A percentile compares a stretch with the other conserved stretches of the same genome.
Evolutionary conservation across 164 flowering plant species (phyloP).

Genomic region (Pachysandra terminalis): DNA sequence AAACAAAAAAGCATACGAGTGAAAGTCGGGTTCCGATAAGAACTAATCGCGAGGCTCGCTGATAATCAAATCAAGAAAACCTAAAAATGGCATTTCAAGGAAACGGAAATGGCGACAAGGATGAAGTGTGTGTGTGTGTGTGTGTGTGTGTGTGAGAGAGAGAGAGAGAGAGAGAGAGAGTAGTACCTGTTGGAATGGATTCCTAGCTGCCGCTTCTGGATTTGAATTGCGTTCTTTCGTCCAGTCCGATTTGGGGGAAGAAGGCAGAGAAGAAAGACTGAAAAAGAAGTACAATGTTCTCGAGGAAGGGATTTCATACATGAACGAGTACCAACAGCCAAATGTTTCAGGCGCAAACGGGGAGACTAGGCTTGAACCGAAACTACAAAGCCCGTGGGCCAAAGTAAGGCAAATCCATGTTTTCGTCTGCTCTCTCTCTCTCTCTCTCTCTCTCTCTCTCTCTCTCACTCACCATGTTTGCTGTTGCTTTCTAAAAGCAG

Average conservation of each 20-base stretch:
- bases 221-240: constrained; percentile 1
- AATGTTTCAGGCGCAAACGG: too few relatives aligned
- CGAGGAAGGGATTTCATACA: neutral
- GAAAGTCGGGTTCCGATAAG: neutral
- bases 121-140: neutral
- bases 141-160: too few relatives aligned
- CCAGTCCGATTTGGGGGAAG: constrained; percentile 2
- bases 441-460: too few relatives aligned
- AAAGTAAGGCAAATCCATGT: too few relatives aligned
- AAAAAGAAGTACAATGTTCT: neutral
- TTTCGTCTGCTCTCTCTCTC: too few relatives aligned
- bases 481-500: too few relatives aligned
- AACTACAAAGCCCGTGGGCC: too few relatives aligned
- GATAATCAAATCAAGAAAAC: neutral
- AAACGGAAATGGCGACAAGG: neutral
- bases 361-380: too few relatives aligned
- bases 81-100: neutral
- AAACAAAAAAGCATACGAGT: neutral
- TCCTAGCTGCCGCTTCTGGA: neutral
- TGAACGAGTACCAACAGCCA: too few relatives aligned
- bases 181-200: constrained; percentile 4
- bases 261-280: neutral
- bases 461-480: too few relatives aligned
- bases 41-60: too few relatives aligned
- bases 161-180: neutral